These are phyloP conservation scores for Drechslerella stenobrocha DNA, from an alignment of 2,329 filamentous ascomycete species.

Conservation along the genomic window DNA sequence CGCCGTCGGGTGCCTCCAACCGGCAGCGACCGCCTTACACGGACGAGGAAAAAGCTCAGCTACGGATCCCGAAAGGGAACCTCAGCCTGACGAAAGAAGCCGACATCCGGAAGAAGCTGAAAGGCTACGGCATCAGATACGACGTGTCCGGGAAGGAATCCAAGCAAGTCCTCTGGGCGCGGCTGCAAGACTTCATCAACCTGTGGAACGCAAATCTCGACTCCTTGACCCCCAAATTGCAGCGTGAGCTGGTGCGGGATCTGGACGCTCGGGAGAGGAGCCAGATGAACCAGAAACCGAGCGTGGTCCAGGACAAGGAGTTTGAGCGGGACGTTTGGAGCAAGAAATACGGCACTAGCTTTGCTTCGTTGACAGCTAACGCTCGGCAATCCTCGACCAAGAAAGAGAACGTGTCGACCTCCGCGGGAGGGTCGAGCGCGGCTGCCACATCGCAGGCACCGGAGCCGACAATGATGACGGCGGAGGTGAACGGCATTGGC, in stretches of 20 bases:
- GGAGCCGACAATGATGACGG: slow-evolving; percentile 1
- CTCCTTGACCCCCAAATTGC: slow-evolving; percentile 70
- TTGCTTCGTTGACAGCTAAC: slow-evolving; percentile 75
- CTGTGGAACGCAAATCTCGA: slow-evolving; percentile 98
- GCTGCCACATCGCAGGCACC: background rate
- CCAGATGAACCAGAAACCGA: slow-evolving; percentile 60
- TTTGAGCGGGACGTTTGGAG: slow-evolving; percentile 82
- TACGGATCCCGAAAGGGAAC: slow-evolving; percentile 69
- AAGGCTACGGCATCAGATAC: slow-evolving; percentile 69
- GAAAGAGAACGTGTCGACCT: slow-evolving; percentile 13
- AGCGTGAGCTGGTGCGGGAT: slow-evolving; percentile 73
- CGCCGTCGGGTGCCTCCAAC: background rate
- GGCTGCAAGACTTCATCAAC: slow-evolving; percentile 92
- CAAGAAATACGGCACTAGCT: slow-evolving; percentile 70
- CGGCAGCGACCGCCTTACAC: slow-evolving; percentile 50
- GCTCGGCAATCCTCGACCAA: slow-evolving; percentile 63
- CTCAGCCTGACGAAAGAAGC: slow-evolving; percentile 84
- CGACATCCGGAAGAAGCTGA: slow-evolving; percentile 76
- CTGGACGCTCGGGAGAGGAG: slow-evolving; percentile 85
- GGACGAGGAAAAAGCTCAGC: slow-evolving; percentile 53
- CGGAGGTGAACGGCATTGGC: slow-evolving; percentile 29
- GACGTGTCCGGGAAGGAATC: slow-evolving; percentile 68
- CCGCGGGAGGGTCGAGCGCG: background rate
- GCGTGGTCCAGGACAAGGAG: slow-evolving; percentile 74
- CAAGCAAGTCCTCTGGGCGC: slow-evolving; percentile 67